Evolutionary conservation across 164 flowering plant species (phyloP), one percentile per base, ranked within the genome.

Genomic region (Kalanchoe fedtschenkoi): DNA sequence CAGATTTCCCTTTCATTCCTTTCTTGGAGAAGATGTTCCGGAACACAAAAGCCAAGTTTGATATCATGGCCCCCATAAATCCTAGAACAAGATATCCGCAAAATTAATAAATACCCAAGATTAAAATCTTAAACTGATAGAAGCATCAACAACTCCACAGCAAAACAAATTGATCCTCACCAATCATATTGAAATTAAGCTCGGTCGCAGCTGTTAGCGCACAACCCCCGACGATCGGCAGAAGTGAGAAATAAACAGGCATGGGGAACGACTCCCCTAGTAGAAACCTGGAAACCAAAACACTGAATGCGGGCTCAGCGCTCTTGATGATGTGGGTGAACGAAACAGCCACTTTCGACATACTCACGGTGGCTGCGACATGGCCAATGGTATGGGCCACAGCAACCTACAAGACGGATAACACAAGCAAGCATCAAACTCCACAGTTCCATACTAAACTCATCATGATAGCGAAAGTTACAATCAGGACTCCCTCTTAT

Each of bases 1-100:
- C 87, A 16, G 85, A 75, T 53, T 80, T 83, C 60, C 85, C 87
- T 72, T 80, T 83, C 87, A 83, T 80, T 54, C 87, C 87, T 62
- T 62, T 78, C 79, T 83, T 83, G 2, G 87, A 83, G 69, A 83
- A 83, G 69, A 80, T 83, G 69, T 83, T 83, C 5, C 85, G 77
- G 62, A 83, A 83, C 35, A 83, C 87, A 68, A 83, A 78, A 3
- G 84, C 84, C 74, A 78, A 62, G 61, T 81, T 81, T 35, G 85
- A 81, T 59, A 81, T 75, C 85, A 81, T 82, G 30, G 84, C 84
- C 30, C 84, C 87, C 84, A 78, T 77, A 69, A 82, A 82, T 61
- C 87, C 83, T 82, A 62, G 15, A 26, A 51, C 56, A 13, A 30
- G 13, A 51, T 17, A 51, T 26, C 56, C 56, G 26, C 56, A 53